A percentile compares a stretch with the other conserved stretches of the same genome.
Evolutionary conservation across 163 green algal species (phyloP).

Genomic region (Chlamydomonas reinhardtii): DNA sequence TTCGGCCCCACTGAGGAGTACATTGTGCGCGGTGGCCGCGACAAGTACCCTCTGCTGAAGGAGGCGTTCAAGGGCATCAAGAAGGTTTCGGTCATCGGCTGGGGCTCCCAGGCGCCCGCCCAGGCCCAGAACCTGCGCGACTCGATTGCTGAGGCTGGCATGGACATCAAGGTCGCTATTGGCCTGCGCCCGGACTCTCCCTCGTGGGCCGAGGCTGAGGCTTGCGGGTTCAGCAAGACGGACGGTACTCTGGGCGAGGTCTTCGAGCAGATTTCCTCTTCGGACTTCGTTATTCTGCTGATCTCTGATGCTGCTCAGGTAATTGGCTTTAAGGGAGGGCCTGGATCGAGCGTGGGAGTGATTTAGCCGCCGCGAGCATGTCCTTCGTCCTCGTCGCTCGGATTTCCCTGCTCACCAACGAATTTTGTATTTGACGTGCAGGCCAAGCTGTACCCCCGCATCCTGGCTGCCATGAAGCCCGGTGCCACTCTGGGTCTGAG

Average conservation of each 20-base stretch:
- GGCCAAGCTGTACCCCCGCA: conserved; percentile 95
- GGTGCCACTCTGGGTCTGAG: conserved; percentile 96
- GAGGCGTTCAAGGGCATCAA: conserved; percentile 94
- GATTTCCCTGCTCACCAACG: neutral
- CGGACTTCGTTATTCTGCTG: conserved; percentile 95
- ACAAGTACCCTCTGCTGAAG: conserved; percentile 92
- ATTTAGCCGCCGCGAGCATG: too few relatives aligned
- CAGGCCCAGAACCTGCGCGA: conserved; percentile 98
- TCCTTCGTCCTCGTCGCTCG: too few relatives aligned
- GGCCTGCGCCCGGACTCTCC: conserved; percentile 89
- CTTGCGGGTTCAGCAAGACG: conserved; percentile 92
- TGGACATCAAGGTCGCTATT: conserved; percentile 93
- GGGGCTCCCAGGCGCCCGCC: conserved; percentile 97
- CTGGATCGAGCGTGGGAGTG: too few relatives aligned
- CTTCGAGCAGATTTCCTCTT: conserved; percentile 91
- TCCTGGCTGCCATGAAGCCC: conserved; percentile 98
- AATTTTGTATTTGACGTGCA: conserved; percentile 52
- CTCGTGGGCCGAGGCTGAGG: conserved; percentile 88
- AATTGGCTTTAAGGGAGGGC: neutral
- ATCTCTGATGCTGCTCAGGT: conserved; percentile 97
- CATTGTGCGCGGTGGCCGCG: conserved; percentile 94
- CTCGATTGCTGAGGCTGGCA: conserved; percentile 85
- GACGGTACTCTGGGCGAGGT: conserved; percentile 97
- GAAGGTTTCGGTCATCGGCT: conserved; percentile 96
- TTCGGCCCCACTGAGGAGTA: conserved; percentile 86